These are phyloP conservation scores for Hydnum rufescens DNA, from an alignment of 768 basidiomycete species.

Conservation along the genomic window DNA sequence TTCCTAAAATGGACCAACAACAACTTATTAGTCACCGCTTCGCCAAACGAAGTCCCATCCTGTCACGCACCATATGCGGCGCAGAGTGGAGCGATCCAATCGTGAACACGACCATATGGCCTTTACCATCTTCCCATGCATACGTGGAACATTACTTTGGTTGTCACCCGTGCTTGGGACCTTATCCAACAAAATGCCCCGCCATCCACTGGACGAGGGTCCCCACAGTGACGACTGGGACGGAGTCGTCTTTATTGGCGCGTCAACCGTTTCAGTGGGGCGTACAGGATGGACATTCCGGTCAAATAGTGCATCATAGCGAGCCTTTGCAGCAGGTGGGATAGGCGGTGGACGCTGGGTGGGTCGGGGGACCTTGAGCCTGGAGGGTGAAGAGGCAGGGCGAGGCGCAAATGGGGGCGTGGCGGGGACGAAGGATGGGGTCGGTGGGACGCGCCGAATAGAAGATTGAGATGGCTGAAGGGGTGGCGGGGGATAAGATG, in stretches of 20 bases:
- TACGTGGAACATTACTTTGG: conserved; percentile 12
- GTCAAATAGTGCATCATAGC: conserved; percentile 50
- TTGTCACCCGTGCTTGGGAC: too few relatives aligned
- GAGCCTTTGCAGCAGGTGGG: conserved; percentile 37
- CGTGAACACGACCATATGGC: conserved; percentile 43
- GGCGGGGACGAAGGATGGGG: neutral
- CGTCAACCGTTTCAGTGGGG: neutral
- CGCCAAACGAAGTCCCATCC: neutral
- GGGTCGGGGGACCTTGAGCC: neutral
- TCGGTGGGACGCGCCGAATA: neutral
- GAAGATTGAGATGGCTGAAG: neutral
- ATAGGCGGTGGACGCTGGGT: conserved; percentile 23
- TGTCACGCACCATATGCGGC: conserved; percentile 42
- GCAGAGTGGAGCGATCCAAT: conserved; percentile 31
- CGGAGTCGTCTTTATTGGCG: neutral
- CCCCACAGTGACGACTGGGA: neutral
- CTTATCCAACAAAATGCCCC: too few relatives aligned
- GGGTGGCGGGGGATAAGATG: neutral
- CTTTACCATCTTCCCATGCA: conserved; percentile 38
- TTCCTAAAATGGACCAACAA: conserved; percentile 26
- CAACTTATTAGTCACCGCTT: neutral
- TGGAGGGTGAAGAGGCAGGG: neutral
- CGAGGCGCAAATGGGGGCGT: neutral
- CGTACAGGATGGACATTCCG: conserved; percentile 20
- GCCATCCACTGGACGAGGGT: neutral